Percentiles rank a stretch among this genome's conserved stretches.
Evolutionary conservation across 2,329 filamentous ascomycete genomes (phyloP).

Genomic region (Microcera coccophila): DNA sequence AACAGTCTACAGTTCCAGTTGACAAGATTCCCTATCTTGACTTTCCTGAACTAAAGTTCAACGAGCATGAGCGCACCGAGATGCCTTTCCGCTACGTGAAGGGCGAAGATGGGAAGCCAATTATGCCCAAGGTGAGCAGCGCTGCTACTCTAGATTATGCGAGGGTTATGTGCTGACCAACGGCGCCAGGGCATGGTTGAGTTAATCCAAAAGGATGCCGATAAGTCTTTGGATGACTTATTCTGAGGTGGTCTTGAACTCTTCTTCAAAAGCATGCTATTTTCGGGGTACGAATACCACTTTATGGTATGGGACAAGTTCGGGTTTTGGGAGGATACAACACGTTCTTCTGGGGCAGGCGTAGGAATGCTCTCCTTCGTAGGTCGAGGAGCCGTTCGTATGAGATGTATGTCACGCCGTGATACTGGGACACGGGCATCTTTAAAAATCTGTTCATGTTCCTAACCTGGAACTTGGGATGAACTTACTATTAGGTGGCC

Average conservation of each 20-base stretch:
- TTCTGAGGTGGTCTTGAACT: conserved; percentile 48
- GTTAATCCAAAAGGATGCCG: conserved; percentile 86
- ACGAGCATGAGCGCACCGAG: conserved; percentile 87
- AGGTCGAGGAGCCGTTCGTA: too few relatives aligned
- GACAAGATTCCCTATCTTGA: conserved; percentile 79
- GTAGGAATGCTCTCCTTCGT: conserved; percentile 3
- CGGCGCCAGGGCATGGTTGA: conserved; percentile 79
- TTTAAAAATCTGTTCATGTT: too few relatives aligned
- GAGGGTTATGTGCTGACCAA: conserved; percentile 21
- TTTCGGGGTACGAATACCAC: too few relatives aligned
- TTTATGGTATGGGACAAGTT: too few relatives aligned
- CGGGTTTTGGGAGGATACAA: not conserved
- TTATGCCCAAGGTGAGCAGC: conserved; percentile 81
- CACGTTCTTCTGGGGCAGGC: too few relatives aligned
- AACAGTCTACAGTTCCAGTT: conserved; percentile 58
- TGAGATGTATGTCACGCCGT: too few relatives aligned
- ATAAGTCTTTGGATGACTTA: conserved; percentile 85
- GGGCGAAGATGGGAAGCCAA: conserved; percentile 67
- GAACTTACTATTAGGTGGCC: too few relatives aligned
- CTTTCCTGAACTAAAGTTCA: conserved; percentile 83
- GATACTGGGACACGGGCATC: too few relatives aligned
- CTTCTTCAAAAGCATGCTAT: too few relatives aligned
- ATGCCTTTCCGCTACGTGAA: conserved; percentile 98
- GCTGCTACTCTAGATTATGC: not conserved
- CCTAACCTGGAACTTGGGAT: too few relatives aligned